phyloP scores from a whole-genome alignment of 305 asterid genomes.

The Coffea humblotiana region DNA sequence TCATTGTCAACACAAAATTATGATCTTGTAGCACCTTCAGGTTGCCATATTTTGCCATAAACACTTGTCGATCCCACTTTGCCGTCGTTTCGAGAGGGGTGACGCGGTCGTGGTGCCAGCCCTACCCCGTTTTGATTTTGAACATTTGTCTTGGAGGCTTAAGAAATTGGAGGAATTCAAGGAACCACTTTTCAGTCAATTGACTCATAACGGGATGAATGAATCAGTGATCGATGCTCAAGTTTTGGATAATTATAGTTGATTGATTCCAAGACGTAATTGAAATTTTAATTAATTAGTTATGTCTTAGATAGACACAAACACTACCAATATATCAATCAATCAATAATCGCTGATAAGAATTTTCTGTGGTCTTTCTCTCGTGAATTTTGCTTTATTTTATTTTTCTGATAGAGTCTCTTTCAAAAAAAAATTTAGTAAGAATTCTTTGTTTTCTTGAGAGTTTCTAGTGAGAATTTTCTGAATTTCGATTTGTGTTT shows the following conservation, averaged over 20 bases:
- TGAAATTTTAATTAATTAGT: no score
- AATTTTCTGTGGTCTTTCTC: no score
- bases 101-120: background rate
- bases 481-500: no score
- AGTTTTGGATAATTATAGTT: background rate
- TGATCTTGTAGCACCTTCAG: slow-evolving; percentile 15
- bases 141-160: background rate
- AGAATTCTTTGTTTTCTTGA: no score
- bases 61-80: slow-evolving; percentile 15
- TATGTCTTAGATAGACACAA: no score
- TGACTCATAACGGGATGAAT: background rate
- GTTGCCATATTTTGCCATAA: slow-evolving; percentile 2
- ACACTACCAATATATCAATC: no score
- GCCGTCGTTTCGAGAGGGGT: no score
- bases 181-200: background rate
- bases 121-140: slow-evolving; percentile 14
- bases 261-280: background rate
- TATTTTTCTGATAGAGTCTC: no score
- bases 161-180: background rate
- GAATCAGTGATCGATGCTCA: background rate
- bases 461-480: no score
- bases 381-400: no score
- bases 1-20: slow-evolving; percentile 16
- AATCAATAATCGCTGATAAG: no score
- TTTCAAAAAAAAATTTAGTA: no score